phyloP scores from a whole-genome alignment of 345 rosid species.

The Eutrema yunnanense region DNA sequence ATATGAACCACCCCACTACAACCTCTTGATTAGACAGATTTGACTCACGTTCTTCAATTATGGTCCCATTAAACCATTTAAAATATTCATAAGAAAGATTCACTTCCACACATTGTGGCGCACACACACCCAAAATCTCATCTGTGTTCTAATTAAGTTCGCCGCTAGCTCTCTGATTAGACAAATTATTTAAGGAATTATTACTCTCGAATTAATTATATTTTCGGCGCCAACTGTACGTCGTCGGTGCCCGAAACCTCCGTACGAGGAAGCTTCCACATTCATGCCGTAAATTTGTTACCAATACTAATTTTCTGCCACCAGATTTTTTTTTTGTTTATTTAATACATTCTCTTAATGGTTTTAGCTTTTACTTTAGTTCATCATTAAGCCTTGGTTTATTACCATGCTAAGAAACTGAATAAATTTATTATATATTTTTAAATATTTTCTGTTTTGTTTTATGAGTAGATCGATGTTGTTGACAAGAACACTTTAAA shows the following conservation, averaged over 20 bases:
- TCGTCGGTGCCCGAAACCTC: conserved; percentile 28
- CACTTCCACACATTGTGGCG: conserved; percentile 11
- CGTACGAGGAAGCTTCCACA: conserved; percentile 27
- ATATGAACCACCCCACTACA: too few relatives aligned
- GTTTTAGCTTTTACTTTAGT: not conserved
- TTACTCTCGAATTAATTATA: not conserved
- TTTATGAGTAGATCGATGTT: not conserved
- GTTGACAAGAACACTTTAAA: not conserved
- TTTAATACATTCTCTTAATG: not conserved
- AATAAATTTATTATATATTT: not conserved
- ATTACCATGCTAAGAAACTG: not conserved
- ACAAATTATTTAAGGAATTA: not conserved
- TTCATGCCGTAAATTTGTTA: conserved; percentile 9
- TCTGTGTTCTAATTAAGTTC: not conserved
- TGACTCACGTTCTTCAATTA: conserved; percentile 32
- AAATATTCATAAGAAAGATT: conserved; percentile 3
- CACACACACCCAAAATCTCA: conserved; percentile 12
- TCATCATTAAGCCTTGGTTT: not conserved
- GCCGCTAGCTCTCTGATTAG: not conserved
- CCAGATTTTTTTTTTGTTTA: not conserved
- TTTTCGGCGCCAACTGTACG: conserved; percentile 10
- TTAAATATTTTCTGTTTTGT: too few relatives aligned
- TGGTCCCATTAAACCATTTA: conserved; percentile 6
- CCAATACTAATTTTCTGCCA: conserved; percentile 1
- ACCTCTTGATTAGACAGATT: conserved; percentile 1